Evolutionary conservation across 192 early-diverging fungal genomes (phyloP).

Genomic region (Coemansia sp.): DNA sequence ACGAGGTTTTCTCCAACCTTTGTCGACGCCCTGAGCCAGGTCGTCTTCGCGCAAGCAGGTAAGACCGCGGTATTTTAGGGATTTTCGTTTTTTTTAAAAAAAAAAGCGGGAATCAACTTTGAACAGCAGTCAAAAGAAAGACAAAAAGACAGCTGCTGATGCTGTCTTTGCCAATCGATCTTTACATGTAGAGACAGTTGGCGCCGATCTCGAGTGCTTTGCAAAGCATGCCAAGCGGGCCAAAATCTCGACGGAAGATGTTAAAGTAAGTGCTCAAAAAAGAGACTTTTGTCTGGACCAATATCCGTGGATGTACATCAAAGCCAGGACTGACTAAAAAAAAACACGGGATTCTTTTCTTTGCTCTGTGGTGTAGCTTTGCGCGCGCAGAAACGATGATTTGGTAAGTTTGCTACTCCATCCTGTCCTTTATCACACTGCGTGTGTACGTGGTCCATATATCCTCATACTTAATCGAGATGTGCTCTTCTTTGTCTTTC

Average conservation of each 20-base stretch:
- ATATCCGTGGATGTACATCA: background rate
- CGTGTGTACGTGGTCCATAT: too few species aligned
- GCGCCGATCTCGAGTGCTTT: conserved; percentile 48
- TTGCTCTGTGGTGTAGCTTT: conserved; percentile 22
- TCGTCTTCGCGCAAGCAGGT: conserved; percentile 42
- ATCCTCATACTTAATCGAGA: too few species aligned
- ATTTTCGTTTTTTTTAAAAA: background rate
- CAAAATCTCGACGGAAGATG: conserved; percentile 50
- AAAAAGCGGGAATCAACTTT: conserved; percentile 9
- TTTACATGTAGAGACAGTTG: conserved; percentile 27
- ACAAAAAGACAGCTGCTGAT: too few species aligned
- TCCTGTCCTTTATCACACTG: background rate
- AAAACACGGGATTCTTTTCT: background rate
- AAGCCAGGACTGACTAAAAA: background rate
- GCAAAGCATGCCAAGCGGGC: conserved; percentile 50
- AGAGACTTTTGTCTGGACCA: background rate
- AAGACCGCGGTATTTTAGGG: conserved; percentile 5
- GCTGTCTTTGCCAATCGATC: too few species aligned
- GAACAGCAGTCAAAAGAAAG: background rate
- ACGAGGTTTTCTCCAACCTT: conserved; percentile 34
- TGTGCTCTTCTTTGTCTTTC: background rate
- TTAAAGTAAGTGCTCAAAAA: conserved; percentile 21
- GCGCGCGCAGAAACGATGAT: conserved; percentile 30
- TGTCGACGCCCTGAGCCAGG: conserved; percentile 43
- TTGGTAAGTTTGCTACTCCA: conserved; percentile 19